Conservation (phyloP, 2,329 filamentous ascomycete genomes). For the Cercospora citrullina region DNA sequence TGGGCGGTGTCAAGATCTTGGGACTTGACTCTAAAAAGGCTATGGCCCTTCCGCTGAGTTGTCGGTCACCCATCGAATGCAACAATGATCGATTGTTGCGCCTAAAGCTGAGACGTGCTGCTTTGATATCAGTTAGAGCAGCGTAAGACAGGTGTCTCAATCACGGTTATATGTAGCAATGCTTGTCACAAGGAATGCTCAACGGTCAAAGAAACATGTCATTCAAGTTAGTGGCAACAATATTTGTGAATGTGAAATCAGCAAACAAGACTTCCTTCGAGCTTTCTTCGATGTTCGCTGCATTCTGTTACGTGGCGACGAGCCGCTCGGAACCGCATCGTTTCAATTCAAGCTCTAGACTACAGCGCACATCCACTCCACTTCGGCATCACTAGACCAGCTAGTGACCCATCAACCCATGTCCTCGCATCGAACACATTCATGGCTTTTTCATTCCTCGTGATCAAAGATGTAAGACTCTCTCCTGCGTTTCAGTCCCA, state of each 20-base stretch:
- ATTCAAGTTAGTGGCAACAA: neutral
- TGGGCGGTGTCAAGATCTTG: neutral
- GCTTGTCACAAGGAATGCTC: neutral
- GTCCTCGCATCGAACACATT: too few species aligned
- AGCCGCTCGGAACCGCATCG: neutral
- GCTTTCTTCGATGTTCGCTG: neutral
- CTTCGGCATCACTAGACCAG: neutral
- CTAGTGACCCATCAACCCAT: neutral
- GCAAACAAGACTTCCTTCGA: neutral
- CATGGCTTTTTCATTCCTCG: too few species aligned
- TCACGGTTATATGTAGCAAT: neutral
- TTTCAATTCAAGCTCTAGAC: neutral
- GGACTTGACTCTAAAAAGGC: neutral
- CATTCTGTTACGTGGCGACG: neutral
- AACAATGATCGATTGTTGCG: neutral
- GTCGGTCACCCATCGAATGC: neutral
- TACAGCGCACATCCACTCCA: neutral
- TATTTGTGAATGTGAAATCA: neutral
- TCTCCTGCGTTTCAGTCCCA: too few species aligned
- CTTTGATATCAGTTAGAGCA: neutral
- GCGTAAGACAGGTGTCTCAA: neutral
- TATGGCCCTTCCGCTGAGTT: neutral
- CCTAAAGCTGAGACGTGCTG: neutral
- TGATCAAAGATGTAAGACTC: too few species aligned
- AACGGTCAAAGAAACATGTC: neutral